Base-by-base conservation (phyloP, 2,329 filamentous ascomycete genomes). In the Penicillium sp. region DNA sequence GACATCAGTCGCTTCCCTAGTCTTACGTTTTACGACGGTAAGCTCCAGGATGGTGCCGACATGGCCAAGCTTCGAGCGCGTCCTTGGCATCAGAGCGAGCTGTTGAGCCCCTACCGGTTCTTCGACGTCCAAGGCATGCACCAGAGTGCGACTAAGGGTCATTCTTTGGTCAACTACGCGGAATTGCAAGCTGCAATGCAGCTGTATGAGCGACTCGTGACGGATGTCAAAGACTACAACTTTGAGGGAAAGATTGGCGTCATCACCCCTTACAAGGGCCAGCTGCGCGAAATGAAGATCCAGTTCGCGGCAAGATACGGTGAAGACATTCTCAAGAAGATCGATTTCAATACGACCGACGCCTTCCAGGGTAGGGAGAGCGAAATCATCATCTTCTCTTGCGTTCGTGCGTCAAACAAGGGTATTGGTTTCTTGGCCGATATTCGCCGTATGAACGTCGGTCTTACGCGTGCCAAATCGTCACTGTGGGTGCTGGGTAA, bases 311-410 rank as follows among this genome's bases (percentile, higher is more conserved):
- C 77, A 11, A 77, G 76, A 35, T 97, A 86, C 61, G 89, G 91
- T 28, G 80, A 87, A 3, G 70, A 68, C 0, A 89, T 98, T 55
- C 77, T 84, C 20, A 84, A 86, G 26, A 79, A 79, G 16, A 86
- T 98, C 55, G 94, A 98, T 57, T 98, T 98, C 78, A 98, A 98
- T 68, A 98, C 93, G 0, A 98, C 93, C 0, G 93, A 98, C 71
- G 94, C 93, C 14, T 98, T 96, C 68, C 89, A 98, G 68, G 93
- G 93, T 52, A 84, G 94, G 57, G 93, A 98, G 69, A 93, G 89
- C 62, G 93, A 98, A 64, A 85, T 98, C 53, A 97, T 98, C 68
- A 97, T 98, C 54, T 98, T 98, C 74, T 97, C 93, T 32, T 98
- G 94, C 68, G 93, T 98, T 51, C 85, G 93, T 72, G 91, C 93